These are phyloP conservation scores for Rubia occidens DNA, from an alignment of 305 asterid species.

Conservation along the genomic window DNA sequence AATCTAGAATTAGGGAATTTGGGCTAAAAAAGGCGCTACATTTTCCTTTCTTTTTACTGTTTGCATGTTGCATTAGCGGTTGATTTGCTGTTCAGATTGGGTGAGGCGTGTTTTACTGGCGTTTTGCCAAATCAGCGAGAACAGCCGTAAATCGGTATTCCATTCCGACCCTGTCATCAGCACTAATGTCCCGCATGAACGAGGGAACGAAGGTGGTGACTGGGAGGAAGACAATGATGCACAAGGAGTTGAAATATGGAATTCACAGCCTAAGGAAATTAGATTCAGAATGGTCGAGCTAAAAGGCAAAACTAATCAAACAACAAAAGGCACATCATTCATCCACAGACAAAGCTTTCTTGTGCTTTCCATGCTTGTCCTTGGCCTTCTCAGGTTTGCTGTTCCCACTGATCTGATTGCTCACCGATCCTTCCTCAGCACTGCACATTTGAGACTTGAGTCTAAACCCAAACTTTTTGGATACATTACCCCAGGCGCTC, in stretches of 20 bases:
- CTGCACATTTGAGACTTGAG: constrained; percentile 93
- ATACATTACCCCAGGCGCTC: constrained; percentile 55
- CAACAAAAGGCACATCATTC: constrained; percentile 20
- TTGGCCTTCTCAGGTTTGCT: constrained; percentile 42
- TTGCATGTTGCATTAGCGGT: too few relatives aligned
- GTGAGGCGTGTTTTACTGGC: too few relatives aligned
- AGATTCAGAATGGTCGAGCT: background rate
- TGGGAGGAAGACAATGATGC: background rate
- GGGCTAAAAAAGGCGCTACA: too few relatives aligned
- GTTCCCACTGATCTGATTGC: constrained; percentile 45
- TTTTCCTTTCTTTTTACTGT: too few relatives aligned
- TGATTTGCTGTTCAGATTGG: too few relatives aligned
- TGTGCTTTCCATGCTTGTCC: constrained; percentile 46
- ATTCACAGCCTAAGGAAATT: constrained; percentile 12
- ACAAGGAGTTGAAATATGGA: background rate
- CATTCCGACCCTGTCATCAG: too few relatives aligned
- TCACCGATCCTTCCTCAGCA: constrained; percentile 87
- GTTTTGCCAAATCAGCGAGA: too few relatives aligned
- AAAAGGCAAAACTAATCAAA: background rate
- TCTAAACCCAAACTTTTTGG: constrained; percentile 71
- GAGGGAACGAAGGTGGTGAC: background rate
- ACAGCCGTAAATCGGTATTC: too few relatives aligned
- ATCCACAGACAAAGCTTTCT: constrained; percentile 34
- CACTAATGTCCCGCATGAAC: too few relatives aligned
- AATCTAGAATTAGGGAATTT: too few relatives aligned